These are phyloP conservation scores for Penicillium salamii DNA, from an alignment of 495 filamentous ascomycete species.

Conservation along the genomic window DNA sequence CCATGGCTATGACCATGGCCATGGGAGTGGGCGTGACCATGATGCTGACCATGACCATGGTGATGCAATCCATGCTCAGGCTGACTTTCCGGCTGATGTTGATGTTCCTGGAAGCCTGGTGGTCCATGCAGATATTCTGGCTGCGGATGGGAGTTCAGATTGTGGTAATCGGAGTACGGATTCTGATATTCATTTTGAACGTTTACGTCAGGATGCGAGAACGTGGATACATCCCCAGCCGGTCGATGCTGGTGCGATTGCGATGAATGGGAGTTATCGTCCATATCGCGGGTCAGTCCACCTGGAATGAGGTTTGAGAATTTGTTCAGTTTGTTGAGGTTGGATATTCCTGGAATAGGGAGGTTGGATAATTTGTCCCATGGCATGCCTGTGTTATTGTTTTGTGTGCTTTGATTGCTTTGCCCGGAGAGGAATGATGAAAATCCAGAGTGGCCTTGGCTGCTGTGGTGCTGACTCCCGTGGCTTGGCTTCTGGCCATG, in stretches of 20 bases:
- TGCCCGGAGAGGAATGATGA: slow-evolving; percentile 20
- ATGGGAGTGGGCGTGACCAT: background rate
- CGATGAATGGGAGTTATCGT: no score
- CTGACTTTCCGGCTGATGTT: no score
- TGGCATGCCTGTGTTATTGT: slow-evolving; percentile 27
- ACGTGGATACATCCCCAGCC: no score
- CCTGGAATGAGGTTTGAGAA: slow-evolving; percentile 45
- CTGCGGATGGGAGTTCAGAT: no score
- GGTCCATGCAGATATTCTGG: no score
- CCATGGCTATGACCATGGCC: background rate
- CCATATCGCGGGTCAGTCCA: background rate
- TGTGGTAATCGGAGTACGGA: no score
- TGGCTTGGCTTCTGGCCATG: slow-evolving; percentile 13
- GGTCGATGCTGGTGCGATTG: no score
- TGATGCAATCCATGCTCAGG: background rate
- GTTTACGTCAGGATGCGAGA: no score
- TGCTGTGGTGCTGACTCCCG: background rate
- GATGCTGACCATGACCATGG: background rate
- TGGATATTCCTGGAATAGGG: slow-evolving; percentile 43
- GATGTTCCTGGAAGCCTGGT: no score
- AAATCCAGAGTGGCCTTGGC: slow-evolving; percentile 7
- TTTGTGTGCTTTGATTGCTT: slow-evolving; percentile 15
- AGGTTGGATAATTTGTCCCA: slow-evolving; percentile 39
- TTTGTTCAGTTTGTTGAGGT: slow-evolving; percentile 34
- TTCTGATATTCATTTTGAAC: no score